Conservation (phyloP, 225 moss, liverwort and hornwort genomes). For the Physcomitrium patens region DNA sequence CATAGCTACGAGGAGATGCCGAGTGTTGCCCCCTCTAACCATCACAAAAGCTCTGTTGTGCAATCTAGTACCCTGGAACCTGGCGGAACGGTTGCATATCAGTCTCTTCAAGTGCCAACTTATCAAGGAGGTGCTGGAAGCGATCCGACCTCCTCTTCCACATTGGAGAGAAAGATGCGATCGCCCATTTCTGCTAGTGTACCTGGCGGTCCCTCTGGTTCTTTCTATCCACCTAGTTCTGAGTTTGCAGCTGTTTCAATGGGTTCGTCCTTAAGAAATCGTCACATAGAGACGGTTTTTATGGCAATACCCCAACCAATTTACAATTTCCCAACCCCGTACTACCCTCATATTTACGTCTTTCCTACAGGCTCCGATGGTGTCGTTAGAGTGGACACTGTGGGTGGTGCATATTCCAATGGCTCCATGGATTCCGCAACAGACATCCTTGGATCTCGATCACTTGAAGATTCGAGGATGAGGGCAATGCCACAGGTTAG, state of each 20-base stretch:
- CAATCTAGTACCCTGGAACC: constrained; percentile 28
- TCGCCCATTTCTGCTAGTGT: constrained; percentile 35
- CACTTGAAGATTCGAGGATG: constrained; percentile 28
- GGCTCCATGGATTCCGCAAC: constrained; percentile 50
- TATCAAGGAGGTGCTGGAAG: constrained; percentile 35
- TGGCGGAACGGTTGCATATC: constrained; percentile 25
- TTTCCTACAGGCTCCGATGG: constrained; percentile 42
- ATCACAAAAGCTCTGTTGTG: constrained; percentile 31
- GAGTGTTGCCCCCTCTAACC: constrained; percentile 33
- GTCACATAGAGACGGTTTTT: constrained; percentile 46
- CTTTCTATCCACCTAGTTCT: constrained; percentile 33
- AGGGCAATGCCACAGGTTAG: constrained; percentile 38
- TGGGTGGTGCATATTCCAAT: constrained; percentile 44
- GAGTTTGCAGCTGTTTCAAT: constrained; percentile 38
- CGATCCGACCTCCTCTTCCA: constrained; percentile 26
- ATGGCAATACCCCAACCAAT: constrained; percentile 33
- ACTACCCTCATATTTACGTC: constrained; percentile 35
- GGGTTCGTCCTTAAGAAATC: constrained; percentile 48
- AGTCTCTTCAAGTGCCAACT: constrained; percentile 31
- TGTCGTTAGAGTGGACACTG: constrained; percentile 37
- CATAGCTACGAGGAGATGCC: constrained; percentile 45
- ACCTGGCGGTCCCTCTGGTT: constrained; percentile 28
- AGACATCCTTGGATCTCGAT: constrained; percentile 40
- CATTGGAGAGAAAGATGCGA: constrained; percentile 25
- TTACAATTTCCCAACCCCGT: constrained; percentile 36